Base-by-base conservation (phyloP, 768 basidiomycete genomes). In the Phanerodontia chrysosporium region DNA sequence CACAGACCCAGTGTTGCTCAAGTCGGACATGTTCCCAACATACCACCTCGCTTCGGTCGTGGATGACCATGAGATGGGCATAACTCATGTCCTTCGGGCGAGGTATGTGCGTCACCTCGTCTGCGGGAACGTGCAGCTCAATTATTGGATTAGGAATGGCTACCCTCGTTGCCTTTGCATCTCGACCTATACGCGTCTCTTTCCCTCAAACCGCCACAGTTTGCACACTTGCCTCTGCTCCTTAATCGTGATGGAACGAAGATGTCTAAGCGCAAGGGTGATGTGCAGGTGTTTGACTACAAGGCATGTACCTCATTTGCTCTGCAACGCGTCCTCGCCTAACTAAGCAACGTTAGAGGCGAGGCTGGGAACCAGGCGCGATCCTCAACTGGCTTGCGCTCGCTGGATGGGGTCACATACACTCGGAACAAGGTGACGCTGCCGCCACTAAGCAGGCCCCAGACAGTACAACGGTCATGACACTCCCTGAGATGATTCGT, bases 21-120 rank as follows among this genome's bases (percentile, higher is more conserved):
- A 99, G 72, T 87, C 90, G 0, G 97, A 99, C 70, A 76, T 84
- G 1, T 96, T 90, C 70, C 97, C 97, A 5, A 98, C 96, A 0
- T 99, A 99, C 69, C 97, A 98, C 63, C 81, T 99, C 4, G 96
- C 97, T 0, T 95, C 87, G 22, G 92, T 98, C 0, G 92, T 96
- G 0, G 97, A 99, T 64, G 97, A 99, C 73, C 85, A 94, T 65
- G 85, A 87, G 65, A 99, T 99, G 97, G 87, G 87, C 0, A 92
- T 99, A 24, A 92, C 94, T 0, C 97, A 98, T 73, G 95, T 98
- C 4, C 74, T 98, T 1, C 84, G 97, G 97, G 97, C 51, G 95
- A 98, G 82, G 95, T 87, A 58, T 28, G 78, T 63, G 30, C 35
- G 7, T 8, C 46, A 13, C 30, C 35, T 7, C 27, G n/a, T n/a